These are phyloP conservation scores for Batkoa obscura DNA, from an alignment of 371 early-diverging fungal genomes.

Conservation along the genomic window DNA sequence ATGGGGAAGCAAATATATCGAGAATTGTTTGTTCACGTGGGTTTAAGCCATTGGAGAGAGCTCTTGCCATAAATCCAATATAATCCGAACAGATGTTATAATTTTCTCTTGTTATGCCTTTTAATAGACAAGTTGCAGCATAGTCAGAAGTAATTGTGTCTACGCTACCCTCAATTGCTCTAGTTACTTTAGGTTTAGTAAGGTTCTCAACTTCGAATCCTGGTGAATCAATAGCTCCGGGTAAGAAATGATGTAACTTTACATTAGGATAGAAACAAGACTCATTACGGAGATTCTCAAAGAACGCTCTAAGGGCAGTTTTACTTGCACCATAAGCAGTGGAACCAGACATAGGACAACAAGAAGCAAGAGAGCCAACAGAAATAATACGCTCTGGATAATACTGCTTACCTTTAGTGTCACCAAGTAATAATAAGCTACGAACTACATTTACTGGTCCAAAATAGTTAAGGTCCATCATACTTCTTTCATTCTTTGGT, in stretches of 20 bases:
- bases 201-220: conserved; percentile 1
- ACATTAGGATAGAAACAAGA: not conserved
- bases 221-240: not conserved
- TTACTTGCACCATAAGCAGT: conserved; percentile 3
- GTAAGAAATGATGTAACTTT: not conserved
- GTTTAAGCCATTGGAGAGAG: not conserved
- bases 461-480: not conserved
- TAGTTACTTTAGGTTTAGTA: conserved; percentile 2
- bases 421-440: no score
- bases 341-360: not conserved
- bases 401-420: not conserved
- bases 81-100: not conserved
- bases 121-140: not conserved
- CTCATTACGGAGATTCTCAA: conserved; percentile 1
- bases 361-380: not conserved
- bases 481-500: no score
- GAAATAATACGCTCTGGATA: not conserved
- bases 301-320: not conserved
- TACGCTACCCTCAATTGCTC: conserved; percentile 3
- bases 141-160: not conserved
- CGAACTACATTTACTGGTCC: conserved; percentile 1
- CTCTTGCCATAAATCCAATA: not conserved
- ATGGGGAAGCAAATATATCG: no score
- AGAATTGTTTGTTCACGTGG: not conserved
- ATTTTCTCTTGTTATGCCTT: not conserved